Evolutionary conservation across 208 protist genomes (phyloP), one percentile per base, ranked within the genome.

Genomic region (Angomonas deanei): DNA sequence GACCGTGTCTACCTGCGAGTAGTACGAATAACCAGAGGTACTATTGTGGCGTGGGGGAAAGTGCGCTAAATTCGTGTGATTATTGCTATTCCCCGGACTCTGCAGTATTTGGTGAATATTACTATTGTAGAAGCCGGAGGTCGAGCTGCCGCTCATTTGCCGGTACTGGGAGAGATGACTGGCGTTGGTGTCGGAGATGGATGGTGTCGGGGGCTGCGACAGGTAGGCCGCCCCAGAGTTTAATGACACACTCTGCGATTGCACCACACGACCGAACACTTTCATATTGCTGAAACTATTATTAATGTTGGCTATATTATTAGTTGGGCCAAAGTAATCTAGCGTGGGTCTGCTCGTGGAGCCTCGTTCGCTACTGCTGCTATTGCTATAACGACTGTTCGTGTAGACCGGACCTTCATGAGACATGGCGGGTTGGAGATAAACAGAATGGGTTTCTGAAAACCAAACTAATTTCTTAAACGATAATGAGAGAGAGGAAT

Each of bases 141-240:
- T 50, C 4, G 42, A 50, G 42, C 42, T 50, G 17, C 42, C 42
- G 42, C 42, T 50, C 42, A 50, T 50, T n/a, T 50, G 42, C 13
- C 42, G 42, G 42, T 50, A 50, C 42, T 50, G 17, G 42, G 42
- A 50, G 42, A 50, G 42, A 19, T 50, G 42, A 50, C 42, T 50
- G n/a, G n/a, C n/a, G n/a, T n/a, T n/a, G n/a, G n/a, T n/a, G 8
- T 50, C 42, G 17, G 17, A 10, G 15, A 50, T 3, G 42, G 42
- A 50, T 5, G 42, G 42, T 10, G 42, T 50, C 5, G 42, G 8
- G 42, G 42, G 42, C 42, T 50, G 42, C 5, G 42, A 50, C n/a
- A n/a, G n/a, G 42, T 50, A 50, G 42, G 8, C 19, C 42, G 17
- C 42, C 23, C 17, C 42, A 23, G 42, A 50, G 42, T 50, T 13